Base-by-base conservation (phyloP, 1,284 basidiomycete species). In the Athelia sp. region DNA sequence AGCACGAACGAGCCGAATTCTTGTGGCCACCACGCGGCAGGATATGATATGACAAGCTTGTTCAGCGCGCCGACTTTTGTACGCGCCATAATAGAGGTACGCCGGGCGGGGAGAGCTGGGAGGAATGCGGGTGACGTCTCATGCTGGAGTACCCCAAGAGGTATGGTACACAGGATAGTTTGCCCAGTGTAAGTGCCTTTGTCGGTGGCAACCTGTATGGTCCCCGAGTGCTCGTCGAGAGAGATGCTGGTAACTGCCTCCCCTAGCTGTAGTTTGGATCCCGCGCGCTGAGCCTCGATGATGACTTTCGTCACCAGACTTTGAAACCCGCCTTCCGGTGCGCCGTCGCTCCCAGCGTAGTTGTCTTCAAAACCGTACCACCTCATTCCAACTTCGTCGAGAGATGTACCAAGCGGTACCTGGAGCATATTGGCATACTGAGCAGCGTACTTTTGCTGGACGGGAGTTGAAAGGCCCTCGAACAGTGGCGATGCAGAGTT, bases 21-120 rank as follows among this genome's bases (percentile, higher is more conserved):
- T 10, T 17, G 17, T 4, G 56, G 55, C 56, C 56, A 58, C 56
- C 55, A 58, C 9, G 52, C 51, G 2, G 32, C 21, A n/a, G 52
- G 23, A 45, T 58, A 58, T 21, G 50, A 45, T 15, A 58, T 36
- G 21, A 50, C 51, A 8, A 58, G 34, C 40, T 57, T 57, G 38
- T 52, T 52, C 10, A 58, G 50, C 13, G 52, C 34, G 21, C 56
- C 56, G 6, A 56, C 55, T n/a, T 50, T 46, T 19, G 54, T 55
- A 10, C 52, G 32, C 34, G 43, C 26, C 10, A 57, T 54, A 17
- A 47, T 46, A 24, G 48, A 49, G 11, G 38, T 13, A 10, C 55
- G 40, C 3, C 51, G 53, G 15, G 47, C n/a, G 0, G 56, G 53
- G 8, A 58, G 53, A 9, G 51, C 34, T 11, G 56, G 56, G 18